Percentiles rank a stretch among this genome's conserved stretches.
Evolutionary conservation across 352 stramenopile species (phyloP).

Genomic region (Globisporangium lucens): DNA sequence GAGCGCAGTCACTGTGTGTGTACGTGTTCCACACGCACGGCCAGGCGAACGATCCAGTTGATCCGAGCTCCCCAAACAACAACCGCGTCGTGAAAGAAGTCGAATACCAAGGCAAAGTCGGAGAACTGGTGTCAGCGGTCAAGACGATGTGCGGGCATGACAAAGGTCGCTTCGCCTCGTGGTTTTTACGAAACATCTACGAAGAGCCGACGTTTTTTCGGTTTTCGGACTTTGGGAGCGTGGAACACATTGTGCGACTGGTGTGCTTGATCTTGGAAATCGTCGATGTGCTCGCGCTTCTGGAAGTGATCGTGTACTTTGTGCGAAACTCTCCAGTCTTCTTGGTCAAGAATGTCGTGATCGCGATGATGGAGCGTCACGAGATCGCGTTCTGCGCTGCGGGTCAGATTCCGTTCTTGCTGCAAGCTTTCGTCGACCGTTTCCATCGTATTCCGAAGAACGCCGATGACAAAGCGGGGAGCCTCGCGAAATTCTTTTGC

Average conservation of each 20-base stretch:
- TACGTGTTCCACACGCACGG: conserved; percentile 86
- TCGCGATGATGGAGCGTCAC: conserved; percentile 81
- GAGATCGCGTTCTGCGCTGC: conserved; percentile 81
- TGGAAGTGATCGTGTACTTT: conserved; percentile 86
- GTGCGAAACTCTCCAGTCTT: conserved; percentile 67
- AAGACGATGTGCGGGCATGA: conserved; percentile 88
- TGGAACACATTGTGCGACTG: conserved; percentile 80
- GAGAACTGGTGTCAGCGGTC: conserved; percentile 77
- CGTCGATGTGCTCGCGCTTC: conserved; percentile 68
- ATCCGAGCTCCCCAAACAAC: conserved; percentile 23
- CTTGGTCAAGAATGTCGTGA: conserved; percentile 79
- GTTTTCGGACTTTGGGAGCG: conserved; percentile 77
- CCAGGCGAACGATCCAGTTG: conserved; percentile 51
- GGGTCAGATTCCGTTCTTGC: conserved; percentile 72
- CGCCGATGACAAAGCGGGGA: conserved; percentile 70
- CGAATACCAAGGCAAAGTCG: conserved; percentile 81
- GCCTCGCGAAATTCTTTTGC: conserved; percentile 78
- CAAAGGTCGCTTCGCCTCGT: conserved; percentile 77
- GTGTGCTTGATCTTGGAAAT: conserved; percentile 82
- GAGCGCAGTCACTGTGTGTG: conserved; percentile 73
- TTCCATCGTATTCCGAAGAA: conserved; percentile 67
- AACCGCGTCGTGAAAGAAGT: conserved; percentile 68
- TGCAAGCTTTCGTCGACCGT: conserved; percentile 83
- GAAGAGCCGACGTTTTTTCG: conserved; percentile 77
- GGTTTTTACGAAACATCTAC: conserved; percentile 85